Percentiles rank a stretch among this genome's conserved stretches.
These are phyloP conservation scores for Mycena indigotica DNA, from an alignment of 768 basidiomycete genomes.

Conservation along the genomic window DNA sequence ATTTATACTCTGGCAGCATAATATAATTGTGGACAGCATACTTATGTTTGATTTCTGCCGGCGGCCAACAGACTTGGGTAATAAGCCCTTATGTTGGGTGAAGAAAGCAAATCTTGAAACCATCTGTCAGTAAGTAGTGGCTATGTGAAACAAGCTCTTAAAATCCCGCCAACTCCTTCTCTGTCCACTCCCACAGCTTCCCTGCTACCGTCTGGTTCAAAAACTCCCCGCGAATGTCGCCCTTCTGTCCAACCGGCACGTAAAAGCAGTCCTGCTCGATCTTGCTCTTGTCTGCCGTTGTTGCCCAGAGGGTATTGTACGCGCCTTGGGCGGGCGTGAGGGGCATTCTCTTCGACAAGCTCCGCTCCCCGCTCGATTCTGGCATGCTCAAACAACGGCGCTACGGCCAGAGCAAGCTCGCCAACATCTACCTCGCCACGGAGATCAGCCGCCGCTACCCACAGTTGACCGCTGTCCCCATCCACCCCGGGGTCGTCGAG, in stretches of 20 bases:
- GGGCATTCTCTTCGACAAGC: neutral
- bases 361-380: neutral
- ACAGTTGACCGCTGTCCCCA: neutral
- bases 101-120: no score
- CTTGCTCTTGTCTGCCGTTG: constrained; percentile 6
- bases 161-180: constrained; percentile 11
- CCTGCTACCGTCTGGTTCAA: constrained; percentile 6
- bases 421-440: neutral
- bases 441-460: neutral
- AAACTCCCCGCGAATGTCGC: constrained; percentile 3
- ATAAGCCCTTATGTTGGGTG: no score
- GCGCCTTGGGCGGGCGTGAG: constrained; percentile 16
- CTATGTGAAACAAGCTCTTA: no score
- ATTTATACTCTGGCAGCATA: no score
- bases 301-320: constrained; percentile 13
- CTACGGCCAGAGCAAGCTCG: neutral
- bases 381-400: neutral
- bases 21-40: no score
- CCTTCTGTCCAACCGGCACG: constrained; percentile 15
- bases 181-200: constrained; percentile 21
- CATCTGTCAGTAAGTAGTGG: no score
- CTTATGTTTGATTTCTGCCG: no score
- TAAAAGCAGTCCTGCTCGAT: constrained; percentile 15
- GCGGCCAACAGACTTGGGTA: no score
- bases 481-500: constrained; percentile 9